Conservation (phyloP, 805 yeast genomes). For the Spathaspora girioi region DNA sequence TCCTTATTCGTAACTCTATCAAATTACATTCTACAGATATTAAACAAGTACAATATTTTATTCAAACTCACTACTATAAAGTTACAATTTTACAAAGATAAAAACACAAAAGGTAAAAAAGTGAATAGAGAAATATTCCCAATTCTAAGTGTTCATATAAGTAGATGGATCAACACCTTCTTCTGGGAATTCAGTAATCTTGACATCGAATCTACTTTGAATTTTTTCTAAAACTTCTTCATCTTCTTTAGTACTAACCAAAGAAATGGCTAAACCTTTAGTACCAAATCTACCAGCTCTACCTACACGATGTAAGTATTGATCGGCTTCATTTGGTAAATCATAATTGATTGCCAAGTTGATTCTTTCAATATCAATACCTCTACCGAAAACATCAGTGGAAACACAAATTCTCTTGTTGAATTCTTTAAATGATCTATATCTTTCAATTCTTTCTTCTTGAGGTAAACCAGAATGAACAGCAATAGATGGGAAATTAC, state of each 20-base stretch:
- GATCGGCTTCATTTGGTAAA: slow-evolving; percentile 94
- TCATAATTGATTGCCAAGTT: slow-evolving; percentile 97
- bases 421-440: slow-evolving; percentile 94
- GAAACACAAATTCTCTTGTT: slow-evolving; percentile 98
- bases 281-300: slow-evolving; percentile 99
- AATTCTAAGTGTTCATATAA: slow-evolving; percentile 82
- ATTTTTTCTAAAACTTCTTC: slow-evolving; percentile 86
- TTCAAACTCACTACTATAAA: background rate
- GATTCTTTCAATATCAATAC: slow-evolving; percentile 98
- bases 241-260: slow-evolving; percentile 82
- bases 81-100: background rate
- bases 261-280: slow-evolving; percentile 93
- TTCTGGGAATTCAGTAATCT: slow-evolving; percentile 91
- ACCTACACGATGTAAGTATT: slow-evolving; percentile 98
- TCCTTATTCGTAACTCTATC: too few relatives aligned
- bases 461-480: slow-evolving; percentile 95
- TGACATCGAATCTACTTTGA: slow-evolving; percentile 96
- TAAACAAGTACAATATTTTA: background rate
- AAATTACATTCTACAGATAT: background rate
- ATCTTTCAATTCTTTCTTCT: slow-evolving; percentile 96
- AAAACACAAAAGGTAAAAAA: background rate
- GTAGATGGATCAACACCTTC: slow-evolving; percentile 98
- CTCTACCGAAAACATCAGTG: slow-evolving; percentile 98
- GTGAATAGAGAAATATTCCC: background rate
- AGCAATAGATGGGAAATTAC: slow-evolving; percentile 95